Conservation (phyloP, 495 filamentous ascomycete species). For the Aspergillus egyptiacus region DNA sequence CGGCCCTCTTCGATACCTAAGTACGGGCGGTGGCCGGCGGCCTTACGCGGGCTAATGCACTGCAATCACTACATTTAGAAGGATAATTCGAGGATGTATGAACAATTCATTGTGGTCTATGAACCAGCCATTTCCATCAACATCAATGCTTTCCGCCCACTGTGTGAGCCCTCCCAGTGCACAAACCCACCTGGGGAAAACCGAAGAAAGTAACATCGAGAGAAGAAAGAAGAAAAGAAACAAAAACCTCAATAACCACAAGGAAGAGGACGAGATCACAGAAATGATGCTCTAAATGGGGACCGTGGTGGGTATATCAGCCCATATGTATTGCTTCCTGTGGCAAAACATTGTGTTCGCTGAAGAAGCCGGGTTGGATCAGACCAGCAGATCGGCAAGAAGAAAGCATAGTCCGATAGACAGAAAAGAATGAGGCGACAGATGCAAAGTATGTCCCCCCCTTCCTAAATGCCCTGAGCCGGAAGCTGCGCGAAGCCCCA, state of each 20-base stretch:
- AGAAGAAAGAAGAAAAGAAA: conserved; percentile 14
- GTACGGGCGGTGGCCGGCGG: too few species aligned
- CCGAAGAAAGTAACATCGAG: conserved; percentile 14
- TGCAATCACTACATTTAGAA: neutral
- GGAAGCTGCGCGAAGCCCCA: conserved; percentile 1
- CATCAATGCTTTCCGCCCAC: conserved; percentile 3
- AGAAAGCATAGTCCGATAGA: conserved; percentile 1
- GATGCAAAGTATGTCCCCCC: neutral
- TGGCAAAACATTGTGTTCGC: neutral
- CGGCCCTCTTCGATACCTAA: too few species aligned
- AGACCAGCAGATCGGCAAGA: conserved; percentile 19
- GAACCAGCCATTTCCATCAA: conserved; percentile 18
- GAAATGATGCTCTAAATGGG: conserved; percentile 12
- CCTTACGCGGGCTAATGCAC: too few species aligned
- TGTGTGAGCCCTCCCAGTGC: conserved; percentile 7
- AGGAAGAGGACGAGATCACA: neutral
- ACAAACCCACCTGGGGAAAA: conserved; percentile 19
- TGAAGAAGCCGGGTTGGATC: conserved; percentile 9
- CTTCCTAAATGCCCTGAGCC: neutral
- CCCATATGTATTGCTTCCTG: conserved; percentile 2
- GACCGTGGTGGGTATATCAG: conserved; percentile 20
- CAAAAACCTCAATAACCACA: neutral
- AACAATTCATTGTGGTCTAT: conserved; percentile 20
- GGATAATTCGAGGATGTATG: neutral
- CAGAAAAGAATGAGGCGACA: neutral